Conservation (phyloP, 75 land plant species). For the Pinus taeda region DNA sequence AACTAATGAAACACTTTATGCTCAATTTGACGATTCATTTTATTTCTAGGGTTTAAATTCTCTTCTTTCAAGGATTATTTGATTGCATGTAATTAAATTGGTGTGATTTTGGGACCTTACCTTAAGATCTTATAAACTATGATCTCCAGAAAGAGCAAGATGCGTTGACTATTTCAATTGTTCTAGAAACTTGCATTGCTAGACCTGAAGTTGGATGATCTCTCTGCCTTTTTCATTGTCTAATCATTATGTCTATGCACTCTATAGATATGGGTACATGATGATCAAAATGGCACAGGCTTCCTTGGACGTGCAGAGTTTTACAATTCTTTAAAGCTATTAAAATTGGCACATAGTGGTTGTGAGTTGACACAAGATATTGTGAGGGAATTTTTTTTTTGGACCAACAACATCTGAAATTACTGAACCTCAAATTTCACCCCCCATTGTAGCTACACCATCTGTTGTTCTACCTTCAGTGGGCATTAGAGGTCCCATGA, state of each 20-base stretch:
- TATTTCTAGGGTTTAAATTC: neutral
- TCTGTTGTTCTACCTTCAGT: neutral
- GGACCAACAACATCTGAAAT: conserved; percentile 86
- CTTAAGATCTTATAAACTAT: neutral
- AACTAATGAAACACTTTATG: no score
- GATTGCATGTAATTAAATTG: neutral
- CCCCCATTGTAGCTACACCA: conserved; percentile 16
- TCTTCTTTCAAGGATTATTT: neutral
- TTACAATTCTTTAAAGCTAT: conserved; percentile 84
- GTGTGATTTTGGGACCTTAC: neutral
- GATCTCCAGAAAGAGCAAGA: neutral
- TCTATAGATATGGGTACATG: conserved; percentile 80
- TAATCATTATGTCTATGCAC: neutral
- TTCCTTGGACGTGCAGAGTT: conserved; percentile 75
- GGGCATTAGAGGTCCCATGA: neutral
- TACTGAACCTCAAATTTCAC: conserved; percentile 72
- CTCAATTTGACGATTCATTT: neutral
- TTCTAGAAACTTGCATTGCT: neutral
- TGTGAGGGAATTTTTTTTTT: conserved; percentile 71
- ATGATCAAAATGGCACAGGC: conserved; percentile 65
- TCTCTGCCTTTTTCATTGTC: neutral
- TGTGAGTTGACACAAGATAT: conserved; percentile 83
- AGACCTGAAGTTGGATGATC: neutral
- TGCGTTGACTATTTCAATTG: neutral
- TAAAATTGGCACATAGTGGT: conserved; percentile 88